Evolutionary conservation across 2,329 filamentous ascomycete genomes (phyloP), one percentile per base, ranked within the genome.

Genomic region (Microcyclospora pomicola): DNA sequence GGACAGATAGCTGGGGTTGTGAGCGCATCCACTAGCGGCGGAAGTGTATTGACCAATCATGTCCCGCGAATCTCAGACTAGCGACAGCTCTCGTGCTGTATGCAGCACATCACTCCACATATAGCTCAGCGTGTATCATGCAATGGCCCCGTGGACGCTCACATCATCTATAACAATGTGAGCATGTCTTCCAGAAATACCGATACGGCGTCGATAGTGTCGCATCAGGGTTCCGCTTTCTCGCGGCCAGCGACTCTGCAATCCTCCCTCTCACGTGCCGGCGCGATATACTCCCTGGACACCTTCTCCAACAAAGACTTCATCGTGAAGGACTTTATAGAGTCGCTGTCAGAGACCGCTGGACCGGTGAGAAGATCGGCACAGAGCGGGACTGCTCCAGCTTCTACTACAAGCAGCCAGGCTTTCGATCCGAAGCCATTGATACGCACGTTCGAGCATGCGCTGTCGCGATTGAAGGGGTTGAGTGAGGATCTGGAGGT

Each of bases 301-400:
- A 86, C 87, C 40, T 72, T 72, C 58, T 64, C 65, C 33, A 67
- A 59, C 49, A 65, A 65, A 51, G 91, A 96, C 64, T 98, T 96
- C 56, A 95, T 96, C 46, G 88, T 96, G 48, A 86, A 93, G 55
- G 91, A 98, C 65, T 98, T 98, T 58, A 80, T 98, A 51, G 92
- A 98, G 59, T 76, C 80, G 36, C 77, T 98, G 41, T 91, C 88
- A 36, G 87, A 96, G 46, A 82, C 71, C 49, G 82, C 85, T 15
- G 73, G 85, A 28, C 79, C 83, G n/a, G 68, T 72, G 54, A 82
- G 91, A 38, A 80, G 83, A 42, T 95, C 87, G 11, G 77, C 74
- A 6, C 52, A 59, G 44, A 13, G 36, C 28, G 27, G 38, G 37
- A 19, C 24, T 14, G 49, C 60, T 24, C 48, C 45, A 51, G 54